These are phyloP conservation scores for Penicillium ucsense DNA, from an alignment of 495 filamentous ascomycete genomes.

Conservation along the genomic window DNA sequence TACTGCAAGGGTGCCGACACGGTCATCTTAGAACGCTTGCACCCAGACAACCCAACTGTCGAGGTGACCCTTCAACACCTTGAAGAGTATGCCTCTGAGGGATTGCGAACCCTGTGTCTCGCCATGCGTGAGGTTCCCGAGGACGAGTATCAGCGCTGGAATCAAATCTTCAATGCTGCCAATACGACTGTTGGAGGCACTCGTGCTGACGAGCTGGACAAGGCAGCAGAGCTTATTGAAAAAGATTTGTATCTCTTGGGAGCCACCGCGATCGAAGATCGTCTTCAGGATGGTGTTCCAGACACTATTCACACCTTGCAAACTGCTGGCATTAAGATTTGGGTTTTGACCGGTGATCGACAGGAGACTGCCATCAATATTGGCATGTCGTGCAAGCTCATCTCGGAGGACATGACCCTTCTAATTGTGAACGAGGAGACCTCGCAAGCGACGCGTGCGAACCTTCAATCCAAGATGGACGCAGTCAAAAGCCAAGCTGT, in stretches of 20 bases:
- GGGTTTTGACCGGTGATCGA: slow-evolving; percentile 95
- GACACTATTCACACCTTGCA: slow-evolving; percentile 98
- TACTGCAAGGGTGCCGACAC: slow-evolving; percentile 98
- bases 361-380: slow-evolving; percentile 99
- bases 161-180: slow-evolving; percentile 77
- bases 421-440: slow-evolving; percentile 91
- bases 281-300: slow-evolving; percentile 92
- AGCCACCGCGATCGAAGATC: slow-evolving; percentile 96
- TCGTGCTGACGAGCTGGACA: slow-evolving; percentile 90
- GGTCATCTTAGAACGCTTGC: slow-evolving; percentile 84
- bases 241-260: slow-evolving; percentile 84
- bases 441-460: slow-evolving; percentile 65
- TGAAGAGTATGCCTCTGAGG: slow-evolving; percentile 96
- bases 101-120: slow-evolving; percentile 88
- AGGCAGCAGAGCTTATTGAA: slow-evolving; percentile 93
- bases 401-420: slow-evolving; percentile 97
- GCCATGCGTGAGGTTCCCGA: slow-evolving; percentile 93
- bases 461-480: slow-evolving; percentile 83
- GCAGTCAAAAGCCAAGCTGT: slow-evolving; percentile 70
- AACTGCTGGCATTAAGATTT: slow-evolving; percentile 95
- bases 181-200: slow-evolving; percentile 86
- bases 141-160: slow-evolving; percentile 84
- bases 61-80: slow-evolving; percentile 85
- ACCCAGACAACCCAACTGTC: slow-evolving; percentile 68
- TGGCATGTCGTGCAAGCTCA: slow-evolving; percentile 98